Evolutionary conservation across 139 green algal species (phyloP).

Genomic region (Chlamydomonas applanata): DNA sequence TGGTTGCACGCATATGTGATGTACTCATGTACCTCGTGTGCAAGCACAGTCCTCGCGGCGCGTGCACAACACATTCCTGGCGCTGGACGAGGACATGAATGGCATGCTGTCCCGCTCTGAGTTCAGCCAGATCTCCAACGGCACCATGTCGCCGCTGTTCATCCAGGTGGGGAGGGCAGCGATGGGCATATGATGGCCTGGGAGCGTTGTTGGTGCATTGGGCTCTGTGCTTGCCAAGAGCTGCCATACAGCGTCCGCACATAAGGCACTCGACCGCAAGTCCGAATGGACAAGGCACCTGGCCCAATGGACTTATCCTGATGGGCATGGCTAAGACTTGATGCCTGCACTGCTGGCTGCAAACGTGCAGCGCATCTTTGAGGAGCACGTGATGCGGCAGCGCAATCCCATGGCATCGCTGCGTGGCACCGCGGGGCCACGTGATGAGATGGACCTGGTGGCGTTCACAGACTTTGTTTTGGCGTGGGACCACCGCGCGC

Average conservation of each 20-base stretch:
- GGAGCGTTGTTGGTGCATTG: no score
- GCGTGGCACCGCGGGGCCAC: neutral
- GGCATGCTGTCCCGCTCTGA: constrained; percentile 52
- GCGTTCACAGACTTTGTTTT: constrained; percentile 74
- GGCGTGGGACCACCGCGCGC: constrained; percentile 64
- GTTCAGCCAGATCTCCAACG: constrained; percentile 58
- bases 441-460: constrained; percentile 64
- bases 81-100: constrained; percentile 62
- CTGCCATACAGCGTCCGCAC: no score
- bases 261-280: no score
- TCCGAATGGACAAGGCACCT: no score
- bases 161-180: constrained; percentile 18
- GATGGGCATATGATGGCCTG: no score
- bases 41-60: constrained; percentile 35
- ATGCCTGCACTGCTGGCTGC: no score
- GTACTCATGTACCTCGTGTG: no score
- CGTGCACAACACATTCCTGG: constrained; percentile 57
- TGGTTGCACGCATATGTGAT: no score
- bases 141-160: constrained; percentile 65
- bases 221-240: no score
- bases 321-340: no score
- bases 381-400: constrained; percentile 53
- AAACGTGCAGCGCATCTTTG: constrained; percentile 58
- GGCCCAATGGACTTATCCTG: no score
- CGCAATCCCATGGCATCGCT: constrained; percentile 1